phyloP scores from a whole-genome alignment of 257 asterid genomes.

The Solanum bulbocastanum region DNA sequence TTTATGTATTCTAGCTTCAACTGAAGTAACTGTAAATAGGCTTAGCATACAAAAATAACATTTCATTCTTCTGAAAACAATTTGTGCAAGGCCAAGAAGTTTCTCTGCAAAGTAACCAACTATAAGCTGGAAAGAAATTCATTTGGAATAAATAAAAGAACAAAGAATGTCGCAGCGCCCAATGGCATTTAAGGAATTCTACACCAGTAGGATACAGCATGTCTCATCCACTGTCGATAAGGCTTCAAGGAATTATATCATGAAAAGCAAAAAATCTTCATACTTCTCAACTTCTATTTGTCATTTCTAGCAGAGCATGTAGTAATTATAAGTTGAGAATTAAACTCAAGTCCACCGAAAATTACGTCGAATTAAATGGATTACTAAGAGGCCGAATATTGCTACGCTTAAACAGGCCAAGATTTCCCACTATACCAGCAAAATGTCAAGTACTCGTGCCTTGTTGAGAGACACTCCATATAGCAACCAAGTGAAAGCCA shows the following conservation, averaged over 20 bases:
- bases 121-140: background rate
- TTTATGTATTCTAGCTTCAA: background rate
- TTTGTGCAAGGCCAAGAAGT: background rate
- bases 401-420: background rate
- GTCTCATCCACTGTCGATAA: too few species aligned
- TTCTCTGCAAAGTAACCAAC: background rate
- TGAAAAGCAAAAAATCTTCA: background rate
- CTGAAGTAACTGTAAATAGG: background rate
- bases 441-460: background rate
- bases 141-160: too few species aligned
- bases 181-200: too few species aligned
- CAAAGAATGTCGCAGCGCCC: too few species aligned
- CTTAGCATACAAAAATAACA: background rate
- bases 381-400: background rate
- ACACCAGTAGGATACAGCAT: too few species aligned
- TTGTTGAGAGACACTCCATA: background rate
- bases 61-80: background rate
- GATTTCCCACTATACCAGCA: background rate
- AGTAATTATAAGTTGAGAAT: background rate
- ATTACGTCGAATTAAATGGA: background rate
- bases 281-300: background rate
- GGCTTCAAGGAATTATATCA: background rate
- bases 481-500: background rate
- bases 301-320: background rate
- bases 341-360: background rate